Base-by-base conservation (phyloP, 768 basidiomycete species). In the Suillus bovinus region DNA sequence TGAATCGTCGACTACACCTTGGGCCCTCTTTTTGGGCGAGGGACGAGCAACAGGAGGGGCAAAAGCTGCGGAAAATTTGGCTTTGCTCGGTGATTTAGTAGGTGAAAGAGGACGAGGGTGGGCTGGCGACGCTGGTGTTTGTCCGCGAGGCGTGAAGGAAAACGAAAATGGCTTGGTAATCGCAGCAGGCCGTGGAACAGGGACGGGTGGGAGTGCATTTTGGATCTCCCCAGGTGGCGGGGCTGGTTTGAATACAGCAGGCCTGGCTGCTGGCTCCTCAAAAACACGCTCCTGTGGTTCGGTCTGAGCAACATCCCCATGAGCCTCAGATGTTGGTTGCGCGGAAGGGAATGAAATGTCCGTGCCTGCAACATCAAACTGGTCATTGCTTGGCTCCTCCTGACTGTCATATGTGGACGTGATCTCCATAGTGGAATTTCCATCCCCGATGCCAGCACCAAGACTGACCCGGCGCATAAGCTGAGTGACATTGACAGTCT, bases 401-500 rank as follows among this genome's bases (percentile, higher is more conserved):
- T 73, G 73, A 38, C 61, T 76, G 33, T 80, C 82, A 67, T 84
- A 84, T 20, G 81, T 76, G 54, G 82, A 83, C 16, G 86, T 85
- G 64, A 81, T 77, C 33, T 85, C 84, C 83, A 84, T 84, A 29
- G 81, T 81, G 9, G 82, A 82, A 55, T 81, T 80, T 38, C 72
- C 73, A 70, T 80, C 79, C 13, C 78, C 81, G 17, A 80, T 72
- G 67, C 81, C 81, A 62, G 78, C 74, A 27, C 65, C 73, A 58
- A 76, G 67, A 56, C 72, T 76, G 59, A 68, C 74, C 47, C 75
- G 69, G 44, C 64, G 68, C 74, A 87, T 73, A 34, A 86, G 78
- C 67, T 78, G 80, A 61, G 86, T 91, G 42, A 91, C 72, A 68
- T 92, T 91, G 56, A 92, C 68, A 2, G 91, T 93, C 59, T 79